Base-by-base conservation (phyloP, 208 protist species). In the Leishmania tarentolae region DNA sequence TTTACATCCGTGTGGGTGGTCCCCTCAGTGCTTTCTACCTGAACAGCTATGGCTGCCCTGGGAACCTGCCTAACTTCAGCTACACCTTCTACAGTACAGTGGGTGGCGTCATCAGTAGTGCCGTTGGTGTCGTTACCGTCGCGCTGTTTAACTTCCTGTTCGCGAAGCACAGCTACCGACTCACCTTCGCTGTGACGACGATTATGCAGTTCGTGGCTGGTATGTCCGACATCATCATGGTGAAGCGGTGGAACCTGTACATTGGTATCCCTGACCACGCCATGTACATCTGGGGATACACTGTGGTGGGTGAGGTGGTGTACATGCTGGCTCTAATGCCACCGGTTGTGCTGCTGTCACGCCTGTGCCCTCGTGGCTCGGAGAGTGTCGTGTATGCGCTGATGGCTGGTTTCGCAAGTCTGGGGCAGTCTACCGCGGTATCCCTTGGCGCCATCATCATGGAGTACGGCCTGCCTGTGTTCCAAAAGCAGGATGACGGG, bases 311-410 rank as follows among this genome's bases (percentile, higher is more conserved):
- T 28, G 79, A 95, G 78, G 71, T 94, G 24, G 85, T 75, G 50
- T 91, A 89, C 70, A 91, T 92, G 86, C 80, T 97, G 0, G 77
- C 78, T 59, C 93, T 79, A n/a, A 96, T 97, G 91, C 92, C 94
- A 40, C 79, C 78, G 77, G 79, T 95, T 0, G 86, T 97, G 31
- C 84, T 97, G 37, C 83, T 95, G 53, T 92, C 93, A 3, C 93
- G 92, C 42, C 84, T 97, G 35, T 96, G 93, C 75, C 93, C 94
- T 6, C 87, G 88, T 31, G 92, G 91, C 21, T 89, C 92, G 66
- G 94, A 97, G 82, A 86, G 83, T 19, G 90, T 94, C 31, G 89
- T 96, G 71, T 96, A 92, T 69, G 88, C 94, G 8, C 83, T 96
- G 31, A 86, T 97, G 77, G 91, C 92, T 4, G 94, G 92, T 24